Conservation (phyloP, 495 filamentous ascomycete species). For the Terfezia boudieri region DNA sequence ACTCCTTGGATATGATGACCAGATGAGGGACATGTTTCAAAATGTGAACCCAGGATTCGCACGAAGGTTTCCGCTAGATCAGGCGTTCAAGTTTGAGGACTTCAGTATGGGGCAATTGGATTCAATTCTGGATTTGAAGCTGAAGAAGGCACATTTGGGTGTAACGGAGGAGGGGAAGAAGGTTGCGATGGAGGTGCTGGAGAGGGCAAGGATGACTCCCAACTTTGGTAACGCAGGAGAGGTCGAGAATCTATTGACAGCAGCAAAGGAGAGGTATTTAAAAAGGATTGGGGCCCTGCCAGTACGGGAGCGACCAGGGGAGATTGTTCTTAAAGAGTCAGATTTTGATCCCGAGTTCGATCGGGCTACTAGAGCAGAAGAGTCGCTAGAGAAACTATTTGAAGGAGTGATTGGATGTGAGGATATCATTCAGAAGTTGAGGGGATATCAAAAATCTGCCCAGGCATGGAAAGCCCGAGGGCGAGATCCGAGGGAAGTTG, state of each 20-base stretch:
- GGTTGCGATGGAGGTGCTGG: conserved; percentile 30
- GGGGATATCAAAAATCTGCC: conserved; percentile 36
- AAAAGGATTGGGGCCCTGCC: conserved; percentile 15
- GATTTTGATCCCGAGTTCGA: conserved; percentile 52
- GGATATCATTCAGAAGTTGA: conserved; percentile 32
- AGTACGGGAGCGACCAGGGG: neutral
- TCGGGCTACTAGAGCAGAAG: conserved; percentile 27
- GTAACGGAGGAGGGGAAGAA: conserved; percentile 23
- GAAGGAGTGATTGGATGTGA: conserved; percentile 46
- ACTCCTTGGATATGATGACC: conserved; percentile 53
- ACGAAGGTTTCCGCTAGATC: conserved; percentile 42
- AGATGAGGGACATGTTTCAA: conserved; percentile 58
- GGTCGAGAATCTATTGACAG: conserved; percentile 41
- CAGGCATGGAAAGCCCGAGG: conserved; percentile 26
- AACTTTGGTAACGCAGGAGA: conserved; percentile 42
- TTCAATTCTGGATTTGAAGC: conserved; percentile 24
- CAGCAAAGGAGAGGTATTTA: conserved; percentile 37
- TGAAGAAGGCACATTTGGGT: conserved; percentile 26
- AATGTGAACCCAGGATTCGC: conserved; percentile 55
- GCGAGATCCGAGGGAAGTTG: conserved; percentile 34
- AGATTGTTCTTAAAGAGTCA: conserved; percentile 28
- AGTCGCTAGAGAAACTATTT: conserved; percentile 37
- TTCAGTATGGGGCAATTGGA: conserved; percentile 18
- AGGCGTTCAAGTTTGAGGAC: conserved; percentile 33
- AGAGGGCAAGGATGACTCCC: conserved; percentile 30